Conservation (phyloP, 169 alveolate genomes). For the Miamiensis avidus region DNA sequence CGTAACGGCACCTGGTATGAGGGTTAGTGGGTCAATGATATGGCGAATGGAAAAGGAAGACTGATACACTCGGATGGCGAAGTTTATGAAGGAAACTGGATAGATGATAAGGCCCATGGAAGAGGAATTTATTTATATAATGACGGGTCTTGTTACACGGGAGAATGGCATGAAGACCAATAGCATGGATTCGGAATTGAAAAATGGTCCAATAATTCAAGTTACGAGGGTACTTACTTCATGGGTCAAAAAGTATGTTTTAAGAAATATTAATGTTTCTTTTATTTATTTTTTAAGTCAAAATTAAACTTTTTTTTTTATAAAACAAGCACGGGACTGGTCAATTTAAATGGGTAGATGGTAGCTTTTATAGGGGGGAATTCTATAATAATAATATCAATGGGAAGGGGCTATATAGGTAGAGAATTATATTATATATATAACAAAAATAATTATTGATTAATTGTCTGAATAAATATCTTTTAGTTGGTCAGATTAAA, state of each 20-base stretch:
- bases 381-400: constrained; percentile 58
- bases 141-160: constrained; percentile 57
- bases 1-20: constrained; percentile 57
- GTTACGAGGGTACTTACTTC: constrained; percentile 82
- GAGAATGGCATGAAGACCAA: constrained; percentile 89
- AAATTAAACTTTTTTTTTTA: too few relatives aligned
- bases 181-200: constrained; percentile 91
- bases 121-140: constrained; percentile 28
- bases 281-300: too few relatives aligned
- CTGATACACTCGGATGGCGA: constrained; percentile 45
- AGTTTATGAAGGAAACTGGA: constrained; percentile 45
- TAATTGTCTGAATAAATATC: constrained; percentile 34
- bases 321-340: constrained; percentile 73
- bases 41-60: constrained; percentile 63
- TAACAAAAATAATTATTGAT: not conserved
- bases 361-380: constrained; percentile 59
- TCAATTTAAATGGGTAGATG: constrained; percentile 57
- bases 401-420: constrained; percentile 31
- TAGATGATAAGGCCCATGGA: constrained; percentile 40
- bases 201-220: constrained; percentile 91
- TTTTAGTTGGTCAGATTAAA: constrained; percentile 52
- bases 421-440: not conserved
- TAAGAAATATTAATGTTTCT: too few relatives aligned
- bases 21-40: constrained; percentile 63
- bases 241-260: constrained; percentile 47